These are phyloP conservation scores for Lipomyces oligophaga DNA, from an alignment of 805 yeast species.

Conservation along the genomic window DNA sequence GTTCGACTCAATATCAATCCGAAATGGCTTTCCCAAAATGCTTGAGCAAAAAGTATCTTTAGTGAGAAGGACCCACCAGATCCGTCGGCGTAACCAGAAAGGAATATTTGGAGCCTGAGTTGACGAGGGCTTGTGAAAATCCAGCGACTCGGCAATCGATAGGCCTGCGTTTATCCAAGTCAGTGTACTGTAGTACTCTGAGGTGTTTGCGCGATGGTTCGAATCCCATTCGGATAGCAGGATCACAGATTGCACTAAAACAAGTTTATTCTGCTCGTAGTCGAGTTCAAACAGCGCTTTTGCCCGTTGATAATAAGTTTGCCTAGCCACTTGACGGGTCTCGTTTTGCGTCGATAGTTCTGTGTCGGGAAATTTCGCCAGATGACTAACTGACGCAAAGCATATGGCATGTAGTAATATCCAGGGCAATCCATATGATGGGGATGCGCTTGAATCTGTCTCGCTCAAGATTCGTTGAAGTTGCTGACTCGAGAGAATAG, in stretches of 20 bases:
- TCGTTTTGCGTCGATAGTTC: neutral
- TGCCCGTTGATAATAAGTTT: conserved; percentile 1
- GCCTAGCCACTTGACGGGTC: neutral
- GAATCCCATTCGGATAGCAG: conserved; percentile 2
- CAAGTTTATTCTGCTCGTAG: neutral
- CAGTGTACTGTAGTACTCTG: neutral
- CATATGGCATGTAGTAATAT: conserved; percentile 8
- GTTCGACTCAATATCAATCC: neutral
- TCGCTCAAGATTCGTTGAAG: neutral
- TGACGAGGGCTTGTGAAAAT: neutral
- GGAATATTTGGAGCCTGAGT: neutral
- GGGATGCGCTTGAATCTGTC: too few relatives aligned
- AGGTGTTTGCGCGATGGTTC: neutral
- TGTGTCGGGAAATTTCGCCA: neutral
- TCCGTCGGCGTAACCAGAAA: neutral
- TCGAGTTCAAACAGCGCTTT: neutral
- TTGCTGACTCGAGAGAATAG: conserved; percentile 4
- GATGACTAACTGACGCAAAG: conserved; percentile 5
- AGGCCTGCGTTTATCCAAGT: conserved; percentile 3
- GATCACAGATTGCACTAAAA: neutral
- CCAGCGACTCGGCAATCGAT: conserved; percentile 4
- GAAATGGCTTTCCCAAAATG: neutral
- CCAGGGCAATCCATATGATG: conserved; percentile 1
- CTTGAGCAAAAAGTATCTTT: neutral
- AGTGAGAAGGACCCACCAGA: conserved; percentile 1